Base-by-base conservation (phyloP, 306 rosid genomes). In the Cucurbita moschata region DNA sequence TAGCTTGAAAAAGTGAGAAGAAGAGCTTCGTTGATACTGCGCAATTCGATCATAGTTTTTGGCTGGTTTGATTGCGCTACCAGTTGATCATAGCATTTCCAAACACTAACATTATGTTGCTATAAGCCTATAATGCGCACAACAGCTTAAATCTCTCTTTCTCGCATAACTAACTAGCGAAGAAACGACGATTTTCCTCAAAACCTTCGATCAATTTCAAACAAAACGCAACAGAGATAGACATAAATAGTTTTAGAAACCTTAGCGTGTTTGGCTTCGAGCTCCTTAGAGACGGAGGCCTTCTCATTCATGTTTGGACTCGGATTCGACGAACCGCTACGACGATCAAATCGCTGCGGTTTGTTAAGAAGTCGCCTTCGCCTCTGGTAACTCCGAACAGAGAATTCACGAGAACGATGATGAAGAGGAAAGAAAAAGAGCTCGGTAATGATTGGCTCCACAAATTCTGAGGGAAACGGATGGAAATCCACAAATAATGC, bases 201-300 rank as follows among this genome's bases (percentile, higher is more conserved):
- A 63, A 37, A 58, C 5, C 6, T 58, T 19, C 54, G 52, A 42
- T 43, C 40, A 23, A 39, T n/a, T 43, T 26, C 15, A 38, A 55
- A 2, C 1, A 40, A 65, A 54, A 15, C 60, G 1, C 0, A 11
- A 1, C 40, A 59, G 8, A 14, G 35, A 37, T 16, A 51, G 5
- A 67, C 16, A 70, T 5, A 61, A 14, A 38, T 40, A 7, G 60
- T 19, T 55, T 0, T 9, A 39, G 10, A n/a, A 40, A 90, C 98
- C 96, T 90, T 90, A 60, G 79, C 23, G 76, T 88, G 90, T 74
- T 83, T 92, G 81, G 88, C 96, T 43, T 90, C 83, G 83, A 92
- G 98, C 77, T 90, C 98, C 70, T 88, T 92, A 49, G 98, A 84
- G 75, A 92, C 82, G 6, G 96, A 81, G 79, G 96, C 90, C 76